Evolutionary conservation across 192 early-diverging fungal species (phyloP), one percentile per base, ranked within the genome.

Genomic region (Linnemannia zychae): DNA sequence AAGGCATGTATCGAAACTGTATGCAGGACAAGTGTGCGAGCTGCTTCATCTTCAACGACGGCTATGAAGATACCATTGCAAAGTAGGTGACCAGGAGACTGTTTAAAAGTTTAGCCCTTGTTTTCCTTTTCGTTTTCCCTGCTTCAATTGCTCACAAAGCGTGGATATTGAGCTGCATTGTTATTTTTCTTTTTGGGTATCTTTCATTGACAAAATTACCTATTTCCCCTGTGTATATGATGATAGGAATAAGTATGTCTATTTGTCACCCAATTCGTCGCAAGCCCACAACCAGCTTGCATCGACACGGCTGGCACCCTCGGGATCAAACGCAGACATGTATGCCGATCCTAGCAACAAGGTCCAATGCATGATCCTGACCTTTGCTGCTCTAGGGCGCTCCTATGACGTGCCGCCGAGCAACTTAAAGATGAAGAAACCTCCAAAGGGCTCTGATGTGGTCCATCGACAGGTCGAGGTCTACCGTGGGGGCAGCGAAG

Each of bases 11-110:
- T 28, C 67, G 83, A 9, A 85, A 85, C 50, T 85, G 83, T 50
- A 79, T 79, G 83, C 83, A 85, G 77, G 83, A 85, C 74, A 85
- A 85, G 74, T 85, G 83, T 70, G 63, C 77, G 1, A 76, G 77
- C 24, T 85, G 83, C 63, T 85, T 85, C 22, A 85, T 85, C 74
- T 85, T 85, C 60, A 85, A 85, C 47, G 83, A 85, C n/a, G 83
- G 83, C 33, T 85, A 68, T 36, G 83, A 85, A 34, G 40, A 79
- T 49, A 37, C 74, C 28, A 78, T 84, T 65, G 67, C 76, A 74
- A 84, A 84, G 82, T 84, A 84, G 36, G 71, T 31, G 52, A 4
- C 5, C 7, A 24, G 13, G 28, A 33, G 22, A 22, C 28, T 63
- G 57, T 24, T 15, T 44, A 9, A 44, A 44, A 6, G 28, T 31